phyloP scores from a whole-genome alignment of 257 asterid species.

The Solanum paucissectum region DNA sequence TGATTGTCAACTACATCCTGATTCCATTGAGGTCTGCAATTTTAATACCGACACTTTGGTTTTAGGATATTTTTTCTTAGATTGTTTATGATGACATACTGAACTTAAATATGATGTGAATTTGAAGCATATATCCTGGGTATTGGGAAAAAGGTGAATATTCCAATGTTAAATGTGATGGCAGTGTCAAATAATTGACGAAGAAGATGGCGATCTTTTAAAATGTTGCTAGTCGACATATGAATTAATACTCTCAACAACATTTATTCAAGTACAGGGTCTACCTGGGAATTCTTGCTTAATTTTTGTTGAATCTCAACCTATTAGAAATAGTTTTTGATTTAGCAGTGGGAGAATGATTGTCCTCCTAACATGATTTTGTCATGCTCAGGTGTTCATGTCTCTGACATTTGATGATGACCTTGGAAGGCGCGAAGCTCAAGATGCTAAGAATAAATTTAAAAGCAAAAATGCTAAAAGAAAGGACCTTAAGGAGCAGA shows the following conservation, averaged over 20 bases:
- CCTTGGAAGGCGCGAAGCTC: slow-evolving; percentile 49
- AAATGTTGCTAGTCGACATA: not conserved
- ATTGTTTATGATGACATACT: not conserved
- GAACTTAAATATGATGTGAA: not conserved
- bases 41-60: not conserved
- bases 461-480: slow-evolving; percentile 49
- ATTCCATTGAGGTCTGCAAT: slow-evolving; percentile 60
- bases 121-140: not conserved
- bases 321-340: not conserved
- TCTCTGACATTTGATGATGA: slow-evolving; percentile 83
- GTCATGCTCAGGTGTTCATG: slow-evolving; percentile 44
- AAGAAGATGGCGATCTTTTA: not conserved
- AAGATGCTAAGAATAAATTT: slow-evolving; percentile 35
- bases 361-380: not conserved
- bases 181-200: not conserved
- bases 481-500: slow-evolving; percentile 49
- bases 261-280: not conserved
- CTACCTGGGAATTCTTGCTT: not conserved
- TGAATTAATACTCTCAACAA: not conserved
- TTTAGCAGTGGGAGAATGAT: not conserved
- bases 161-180: not conserved
- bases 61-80: not conserved
- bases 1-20: slow-evolving; percentile 84
- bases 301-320: not conserved
- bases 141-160: not conserved